phyloP scores from a whole-genome alignment of 768 basidiomycete genomes.

The Crepidotus variabilis region DNA sequence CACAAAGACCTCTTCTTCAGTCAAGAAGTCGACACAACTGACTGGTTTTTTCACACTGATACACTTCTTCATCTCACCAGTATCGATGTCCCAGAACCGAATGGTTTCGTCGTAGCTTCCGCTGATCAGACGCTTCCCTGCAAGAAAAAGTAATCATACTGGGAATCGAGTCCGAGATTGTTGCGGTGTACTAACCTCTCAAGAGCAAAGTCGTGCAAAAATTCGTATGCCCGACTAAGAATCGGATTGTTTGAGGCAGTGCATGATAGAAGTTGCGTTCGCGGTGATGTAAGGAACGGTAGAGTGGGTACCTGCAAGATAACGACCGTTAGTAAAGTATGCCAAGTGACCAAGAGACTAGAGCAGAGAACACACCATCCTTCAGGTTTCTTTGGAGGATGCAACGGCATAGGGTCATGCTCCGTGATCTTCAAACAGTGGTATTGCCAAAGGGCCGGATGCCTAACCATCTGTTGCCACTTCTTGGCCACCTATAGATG shows the following conservation, averaged over 20 bases:
- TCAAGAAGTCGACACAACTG: constrained; percentile 83
- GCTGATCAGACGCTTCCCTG: constrained; percentile 80
- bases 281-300: constrained; percentile 78
- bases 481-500: constrained; percentile 37
- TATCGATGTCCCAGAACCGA: constrained; percentile 83
- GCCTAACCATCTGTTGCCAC: constrained; percentile 44
- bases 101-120: constrained; percentile 93
- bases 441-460: constrained; percentile 73
- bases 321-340: neutral
- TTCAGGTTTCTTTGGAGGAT: constrained; percentile 56
- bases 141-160: constrained; percentile 11
- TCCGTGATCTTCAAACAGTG: constrained; percentile 73
- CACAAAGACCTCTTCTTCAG: constrained; percentile 86
- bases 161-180: neutral
- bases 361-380: constrained; percentile 56
- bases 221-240: constrained; percentile 82
- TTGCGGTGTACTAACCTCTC: neutral
- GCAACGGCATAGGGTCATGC: constrained; percentile 65
- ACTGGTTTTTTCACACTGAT: constrained; percentile 86
- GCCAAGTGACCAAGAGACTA: neutral
- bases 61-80: constrained; percentile 63
- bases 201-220: constrained; percentile 83
- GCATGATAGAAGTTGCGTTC: constrained; percentile 80
- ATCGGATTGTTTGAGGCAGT: constrained; percentile 70
- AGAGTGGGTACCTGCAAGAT: constrained; percentile 49